Evolutionary conservation across 306 rosid species (phyloP), one percentile per base, ranked within the genome.

Genomic region (Fagus crenata): DNA sequence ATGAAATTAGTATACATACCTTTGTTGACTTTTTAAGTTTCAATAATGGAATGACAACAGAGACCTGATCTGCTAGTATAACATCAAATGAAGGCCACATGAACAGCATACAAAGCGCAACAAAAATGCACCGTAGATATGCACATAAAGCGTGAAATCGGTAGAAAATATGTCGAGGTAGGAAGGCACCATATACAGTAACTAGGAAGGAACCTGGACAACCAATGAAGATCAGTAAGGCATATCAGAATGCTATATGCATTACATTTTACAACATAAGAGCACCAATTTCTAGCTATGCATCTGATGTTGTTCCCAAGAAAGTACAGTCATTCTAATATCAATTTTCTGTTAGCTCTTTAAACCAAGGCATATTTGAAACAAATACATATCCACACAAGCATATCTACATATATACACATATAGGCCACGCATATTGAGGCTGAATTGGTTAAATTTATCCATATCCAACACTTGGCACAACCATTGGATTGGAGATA

Each of bases 81-180:
- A 90, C 91, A 78, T 94, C 97, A 75, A 94, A 92, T 0, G 95
- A 87, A 7, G 89, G 84, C 97, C 95, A 90, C 86, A 85, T 75
- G 67, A 94, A 74, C 72, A 94, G 87, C 64, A 92, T 82, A 79
- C 97, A 94, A 56, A 94, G 83, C 78, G 98, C 93, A 81, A 92
- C 97, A 82, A 88, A 88, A 37, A 92, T 88, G 85, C 97, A 94
- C 83, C 93, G 87, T 31, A 94, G 81, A 70, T 90, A 94, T 49
- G 98, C 98, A 79, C 93, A 94, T 72, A 92, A 68, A 41, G 98
- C 97, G 85, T 94, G 98, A 71, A 94, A 79, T 58, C 80, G 93
- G 82, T 92, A 89, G 87, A 88, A 88, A 61, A 90, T 78, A 77
- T 94, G 95, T 64, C 96, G 86, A n/a, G 97, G 98, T 51, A 90